Evolutionary conservation across 2,329 filamentous ascomycete genomes (phyloP), one percentile per base, ranked within the genome.

Genomic region (Calonectria crousiana): DNA sequence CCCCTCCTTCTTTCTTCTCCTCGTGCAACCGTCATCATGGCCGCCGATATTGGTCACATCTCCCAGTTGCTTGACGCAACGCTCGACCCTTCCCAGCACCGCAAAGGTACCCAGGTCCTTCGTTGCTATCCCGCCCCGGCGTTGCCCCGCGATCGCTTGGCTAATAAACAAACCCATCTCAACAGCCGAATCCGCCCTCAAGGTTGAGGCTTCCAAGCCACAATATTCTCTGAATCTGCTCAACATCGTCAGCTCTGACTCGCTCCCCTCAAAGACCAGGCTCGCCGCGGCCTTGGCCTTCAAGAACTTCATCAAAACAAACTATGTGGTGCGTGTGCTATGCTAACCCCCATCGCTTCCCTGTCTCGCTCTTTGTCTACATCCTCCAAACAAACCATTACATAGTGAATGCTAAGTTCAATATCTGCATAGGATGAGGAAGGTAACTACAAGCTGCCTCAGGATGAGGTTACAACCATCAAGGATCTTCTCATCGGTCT

Each of bases 221-320:
- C 93, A 94, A 82, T 99, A 98, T 88, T 97, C 96, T 20, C 90
- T 98, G 67, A 90, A 90, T 70, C 92, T 99, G 69, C 93, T 99
- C 67, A 95, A 96, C 81, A 97, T 98, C 82, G 95, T 98, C 81
- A 95, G 94, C 77, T 92, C 93, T 78, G 91, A 93, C 72, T 88
- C 90, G 52, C 91, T 94, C 76, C 93, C 95, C 51, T 86, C 89
- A 77, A 96, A 95, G 81, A 97, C 95, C 75, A 93, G 97, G 76
- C 92, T 99, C 52, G 92, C 96, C 9, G 95, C 94, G 81, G 95
- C 97, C 34, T 90, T 99, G 74, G 97, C 95, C 88, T 99, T 99
- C 91, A 99, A 99, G 87, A 99, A 99, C 88, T 98, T 98, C 85
- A 95, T 99, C 82, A 94, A 94, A 85, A 92, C 94, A 83, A 97